These are phyloP conservation scores for Penicillium macrosclerotiorum DNA, from an alignment of 495 filamentous ascomycete genomes.

Conservation along the genomic window DNA sequence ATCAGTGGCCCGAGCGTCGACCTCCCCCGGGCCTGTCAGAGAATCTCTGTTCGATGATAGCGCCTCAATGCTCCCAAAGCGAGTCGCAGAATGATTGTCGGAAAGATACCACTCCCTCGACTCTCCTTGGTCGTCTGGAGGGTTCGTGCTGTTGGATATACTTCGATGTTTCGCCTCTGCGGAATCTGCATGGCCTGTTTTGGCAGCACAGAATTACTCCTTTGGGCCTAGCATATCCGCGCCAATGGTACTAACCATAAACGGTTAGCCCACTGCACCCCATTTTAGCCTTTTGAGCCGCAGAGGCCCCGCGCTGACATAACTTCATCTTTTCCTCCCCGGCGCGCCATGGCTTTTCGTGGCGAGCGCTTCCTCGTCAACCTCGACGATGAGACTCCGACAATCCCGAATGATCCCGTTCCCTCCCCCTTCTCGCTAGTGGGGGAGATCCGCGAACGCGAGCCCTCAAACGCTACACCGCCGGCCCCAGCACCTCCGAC, in stretches of 20 bases:
- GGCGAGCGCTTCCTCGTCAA: conserved; percentile 62
- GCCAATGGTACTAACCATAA: conserved; percentile 8
- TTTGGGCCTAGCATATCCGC: conserved; percentile 20
- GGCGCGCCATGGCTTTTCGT: conserved; percentile 51
- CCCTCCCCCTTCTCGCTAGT: conserved; percentile 52
- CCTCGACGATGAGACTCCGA: conserved; percentile 40
- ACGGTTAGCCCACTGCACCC: conserved; percentile 19
- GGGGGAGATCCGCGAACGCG: conserved; percentile 75
- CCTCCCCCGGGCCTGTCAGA: too few relatives aligned
- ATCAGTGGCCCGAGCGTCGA: background rate
- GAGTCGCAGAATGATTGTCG: too few relatives aligned
- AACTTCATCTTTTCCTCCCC: conserved; percentile 25
- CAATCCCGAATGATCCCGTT: conserved; percentile 13
- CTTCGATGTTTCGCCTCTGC: background rate
- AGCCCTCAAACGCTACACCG: conserved; percentile 46
- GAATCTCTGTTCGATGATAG: too few relatives aligned
- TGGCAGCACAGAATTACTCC: conserved; percentile 10
- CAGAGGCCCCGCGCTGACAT: conserved; percentile 34
- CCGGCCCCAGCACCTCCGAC: conserved; percentile 60
- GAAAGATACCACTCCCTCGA: too few relatives aligned
- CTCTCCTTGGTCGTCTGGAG: too few relatives aligned
- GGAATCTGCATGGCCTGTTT: conserved; percentile 1
- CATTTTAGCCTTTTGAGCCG: conserved; percentile 46
- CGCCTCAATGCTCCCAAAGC: too few relatives aligned
- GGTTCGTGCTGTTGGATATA: too few relatives aligned